Evolutionary conservation across 192 early-diverging fungal genomes (phyloP), one percentile per base, ranked within the genome.

Genomic region (Diversispora epigaea): DNA sequence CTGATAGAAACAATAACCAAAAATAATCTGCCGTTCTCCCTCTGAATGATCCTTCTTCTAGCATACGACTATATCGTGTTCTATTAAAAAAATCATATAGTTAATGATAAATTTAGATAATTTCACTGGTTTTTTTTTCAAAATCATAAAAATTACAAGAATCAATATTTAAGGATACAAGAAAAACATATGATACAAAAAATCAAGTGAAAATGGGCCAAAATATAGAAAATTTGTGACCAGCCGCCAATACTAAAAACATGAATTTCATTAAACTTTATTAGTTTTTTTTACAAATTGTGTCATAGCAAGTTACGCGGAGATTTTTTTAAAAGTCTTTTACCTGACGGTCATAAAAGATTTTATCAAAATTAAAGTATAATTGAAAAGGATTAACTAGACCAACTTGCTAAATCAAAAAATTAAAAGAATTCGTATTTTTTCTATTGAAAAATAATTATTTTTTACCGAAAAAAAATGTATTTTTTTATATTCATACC

Each of bases 1-100:
- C 88, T 22, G 91, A 85, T 8, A 96, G 83, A 32, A 95, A 57
- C 46, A 99, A 70, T 77, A 96, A 83, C 94, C 95, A 97, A 14
- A 93, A 83, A 82, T 95, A 99, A 81, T 99, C 98, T 17, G 94
- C 94, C 1, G 92, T 91, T 55, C 94, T 87, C 45, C 88, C 91
- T 57, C 95, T 85, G 80, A 93, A 99, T 47, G 92, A 95, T 3
- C 93, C 95, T 80, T 96, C 94, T 79, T 99, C 98, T 49, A 99
- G 84, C 88, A 93, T 93, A 17, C 94, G 85, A 77, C 89, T 93
- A 79, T 98, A 95, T 71, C 92, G 89, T 8, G 91, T 86, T 40
- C 91, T 94, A 77, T 14, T 71, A 17, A 47, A 79, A 19, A 1
- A 32, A 73, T 41, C 43, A 68, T 21, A 76, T 41, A 40, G 11